phyloP scores from a whole-genome alignment of 306 rosid species.

The Vigna trinervia region DNA sequence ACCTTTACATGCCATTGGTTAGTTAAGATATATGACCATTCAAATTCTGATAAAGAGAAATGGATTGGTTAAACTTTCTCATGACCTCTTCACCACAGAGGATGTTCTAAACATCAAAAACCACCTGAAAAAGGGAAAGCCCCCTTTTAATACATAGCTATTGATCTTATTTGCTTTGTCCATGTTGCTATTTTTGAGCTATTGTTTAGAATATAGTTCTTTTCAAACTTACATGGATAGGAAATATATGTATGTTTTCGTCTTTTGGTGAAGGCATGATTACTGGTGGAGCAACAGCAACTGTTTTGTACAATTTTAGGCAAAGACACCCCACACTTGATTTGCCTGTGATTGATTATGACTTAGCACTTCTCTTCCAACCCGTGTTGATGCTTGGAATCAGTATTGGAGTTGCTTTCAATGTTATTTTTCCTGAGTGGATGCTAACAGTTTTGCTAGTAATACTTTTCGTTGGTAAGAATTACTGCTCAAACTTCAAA shows the following conservation, averaged over 20 bases:
- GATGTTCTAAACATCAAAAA: not conserved
- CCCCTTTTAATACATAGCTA: not conserved
- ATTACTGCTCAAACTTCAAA: not conserved
- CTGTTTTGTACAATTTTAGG: constrained; percentile 67
- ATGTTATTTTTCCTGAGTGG: constrained; percentile 79
- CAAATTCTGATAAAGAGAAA: not conserved
- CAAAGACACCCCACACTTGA: constrained; percentile 77
- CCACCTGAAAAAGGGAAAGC: not conserved
- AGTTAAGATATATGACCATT: not conserved
- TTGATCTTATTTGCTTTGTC: not conserved
- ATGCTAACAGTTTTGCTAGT: constrained; percentile 70
- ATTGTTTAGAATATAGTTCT: not conserved
- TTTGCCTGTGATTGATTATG: constrained; percentile 74
- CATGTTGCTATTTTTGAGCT: not conserved
- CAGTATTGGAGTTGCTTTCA: constrained; percentile 79
- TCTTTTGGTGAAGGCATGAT: constrained; percentile 65
- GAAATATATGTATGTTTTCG: not conserved
- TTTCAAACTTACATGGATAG: not conserved
- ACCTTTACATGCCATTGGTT: not conserved
- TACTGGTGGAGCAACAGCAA: constrained; percentile 80
- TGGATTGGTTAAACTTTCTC: not conserved
- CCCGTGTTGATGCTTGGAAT: constrained; percentile 84
- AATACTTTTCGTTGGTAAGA: constrained; percentile 59
- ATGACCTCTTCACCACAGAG: too few relatives aligned
- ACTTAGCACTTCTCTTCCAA: constrained; percentile 73